Base-by-base conservation (phyloP, 2,329 filamentous ascomycete genomes). In the Fusarium fujikuroi region DNA sequence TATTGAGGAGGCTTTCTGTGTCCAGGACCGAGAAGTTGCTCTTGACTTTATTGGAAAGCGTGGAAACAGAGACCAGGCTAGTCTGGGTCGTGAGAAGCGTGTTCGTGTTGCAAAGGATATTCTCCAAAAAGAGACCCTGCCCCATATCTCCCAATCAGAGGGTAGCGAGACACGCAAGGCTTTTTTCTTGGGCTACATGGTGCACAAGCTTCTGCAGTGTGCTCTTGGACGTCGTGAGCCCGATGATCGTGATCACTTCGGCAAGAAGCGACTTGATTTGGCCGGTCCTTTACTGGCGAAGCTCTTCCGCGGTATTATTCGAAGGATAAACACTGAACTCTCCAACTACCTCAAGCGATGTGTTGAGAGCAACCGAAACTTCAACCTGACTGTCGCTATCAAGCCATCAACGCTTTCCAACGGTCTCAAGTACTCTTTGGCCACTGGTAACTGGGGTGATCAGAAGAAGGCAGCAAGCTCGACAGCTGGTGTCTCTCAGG, bases 111-210 rank as follows among this genome's bases (percentile, higher is more conserved):
- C 96, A 8, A 91, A 93, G 78, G 96, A 98, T 76, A 95, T 99
- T 75, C 90, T 99, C 82, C 95, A 98, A 82, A 98, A 98, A 85
- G 97, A 99, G 82, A 93, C 97, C 74, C 85, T 99, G 52, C 97
- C 96, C 30, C 96, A 99, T 79, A 98, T 99, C 70, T 98, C 95
- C 2, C 96, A 99, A 81, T 91, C 90, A 69, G 95, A 98, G 82
- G 96, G 96, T 34, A 97, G 94, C 76, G 95, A 98, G 81, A 98
- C 95, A 3, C 88, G 94, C 66, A 99, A 99, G 81, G 96, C 97
- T 5, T 99, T 97, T 84, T 99, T 98, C 88, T 86, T 99, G 54
- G 96, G 97, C 28, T 99, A 99, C 84, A 99, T 99, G 95, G 94
- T 98, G 52, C 95, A 99, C 83, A 93, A 96, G 80, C 89, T 99